A percentile compares a stretch with the other conserved stretches of the same genome.
Evolutionary conservation across 2,329 filamentous ascomycete genomes (phyloP).

Genomic region (Fusarium compactum): DNA sequence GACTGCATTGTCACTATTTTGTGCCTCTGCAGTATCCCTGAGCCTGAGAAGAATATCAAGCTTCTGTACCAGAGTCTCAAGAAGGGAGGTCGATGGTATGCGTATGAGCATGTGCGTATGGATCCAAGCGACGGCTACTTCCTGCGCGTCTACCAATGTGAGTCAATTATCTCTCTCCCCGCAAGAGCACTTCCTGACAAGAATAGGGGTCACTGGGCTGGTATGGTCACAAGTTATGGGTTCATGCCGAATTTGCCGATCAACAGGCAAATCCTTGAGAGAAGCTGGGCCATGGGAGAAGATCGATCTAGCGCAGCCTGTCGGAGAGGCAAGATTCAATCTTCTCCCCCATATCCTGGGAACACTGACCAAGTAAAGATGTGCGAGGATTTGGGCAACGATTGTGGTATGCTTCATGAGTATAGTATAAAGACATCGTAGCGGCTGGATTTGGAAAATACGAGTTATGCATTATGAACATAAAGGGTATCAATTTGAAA

Average conservation of each 20-base stretch:
- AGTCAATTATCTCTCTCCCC: conserved; percentile 44
- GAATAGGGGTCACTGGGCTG: conserved; percentile 61
- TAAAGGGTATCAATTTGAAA: conserved; percentile 44
- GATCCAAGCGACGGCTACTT: conserved; percentile 53
- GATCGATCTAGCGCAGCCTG: conserved; percentile 60
- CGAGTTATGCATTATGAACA: conserved; percentile 16
- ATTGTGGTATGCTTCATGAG: neutral
- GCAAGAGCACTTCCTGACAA: conserved; percentile 8
- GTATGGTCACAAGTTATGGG: conserved; percentile 66
- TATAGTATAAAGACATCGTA: too few species aligned
- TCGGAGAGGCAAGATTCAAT: conserved; percentile 57
- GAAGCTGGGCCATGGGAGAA: conserved; percentile 64
- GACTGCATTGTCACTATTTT: conserved; percentile 72
- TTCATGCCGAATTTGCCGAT: conserved; percentile 64
- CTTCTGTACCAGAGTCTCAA: conserved; percentile 69
- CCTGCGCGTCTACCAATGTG: conserved; percentile 64
- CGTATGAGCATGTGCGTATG: conserved; percentile 70
- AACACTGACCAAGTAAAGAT: conserved; percentile 62
- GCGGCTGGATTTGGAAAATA: neutral
- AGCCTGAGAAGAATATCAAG: conserved; percentile 66
- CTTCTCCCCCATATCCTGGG: conserved; percentile 64
- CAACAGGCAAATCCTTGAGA: conserved; percentile 60
- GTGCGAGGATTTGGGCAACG: neutral
- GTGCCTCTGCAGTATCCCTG: conserved; percentile 73
- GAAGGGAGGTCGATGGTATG: conserved; percentile 71